A percentile compares a stretch with the other conserved stretches of the same genome.
phyloP scores from a whole-genome alignment of 2,329 filamentous ascomycete genomes.

The Colletotrichum agaves region DNA sequence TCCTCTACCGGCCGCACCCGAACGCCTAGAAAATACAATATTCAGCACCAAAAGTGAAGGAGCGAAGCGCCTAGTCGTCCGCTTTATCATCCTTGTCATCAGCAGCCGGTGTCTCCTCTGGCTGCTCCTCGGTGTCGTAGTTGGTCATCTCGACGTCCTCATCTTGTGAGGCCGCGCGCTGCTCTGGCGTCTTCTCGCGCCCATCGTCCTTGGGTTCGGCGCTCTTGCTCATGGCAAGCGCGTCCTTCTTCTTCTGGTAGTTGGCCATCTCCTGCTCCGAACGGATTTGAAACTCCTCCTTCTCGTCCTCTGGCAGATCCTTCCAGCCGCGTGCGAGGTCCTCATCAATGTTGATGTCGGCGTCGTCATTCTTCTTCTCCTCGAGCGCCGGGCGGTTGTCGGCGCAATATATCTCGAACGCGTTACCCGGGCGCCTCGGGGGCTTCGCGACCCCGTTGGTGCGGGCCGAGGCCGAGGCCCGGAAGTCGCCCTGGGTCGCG shows the following conservation, averaged over 20 bases:
- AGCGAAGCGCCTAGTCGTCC: conserved; percentile 14
- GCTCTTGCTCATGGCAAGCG: conserved; percentile 39
- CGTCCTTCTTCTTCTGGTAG: conserved; percentile 56
- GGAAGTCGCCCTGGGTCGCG: conserved; percentile 43
- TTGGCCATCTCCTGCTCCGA: conserved; percentile 52
- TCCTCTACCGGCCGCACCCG: conserved; percentile 25
- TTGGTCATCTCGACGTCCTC: conserved; percentile 62
- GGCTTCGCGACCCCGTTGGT: conserved; percentile 55
- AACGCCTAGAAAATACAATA: conserved; percentile 17
- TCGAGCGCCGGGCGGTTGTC: conserved; percentile 58
- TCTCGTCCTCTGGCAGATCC: conserved; percentile 59
- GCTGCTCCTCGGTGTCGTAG: conserved; percentile 55
- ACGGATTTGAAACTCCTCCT: conserved; percentile 59
- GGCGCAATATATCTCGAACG: conserved; percentile 66
- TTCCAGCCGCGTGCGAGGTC: conserved; percentile 67
- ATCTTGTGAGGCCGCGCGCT: conserved; percentile 49
- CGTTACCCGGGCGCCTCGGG: conserved; percentile 57
- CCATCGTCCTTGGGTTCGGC: conserved; percentile 41
- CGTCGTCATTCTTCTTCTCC: conserved; percentile 55
- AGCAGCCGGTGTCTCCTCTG: conserved; percentile 32
- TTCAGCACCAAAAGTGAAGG: too few relatives aligned
- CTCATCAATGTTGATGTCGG: conserved; percentile 58
- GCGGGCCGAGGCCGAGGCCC: conserved; percentile 38
- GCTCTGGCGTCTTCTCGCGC: conserved; percentile 37
- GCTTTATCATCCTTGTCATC: conserved; percentile 34